phyloP scores from a whole-genome alignment of 306 rosid genomes.

The Acacia melanoxylon region DNA sequence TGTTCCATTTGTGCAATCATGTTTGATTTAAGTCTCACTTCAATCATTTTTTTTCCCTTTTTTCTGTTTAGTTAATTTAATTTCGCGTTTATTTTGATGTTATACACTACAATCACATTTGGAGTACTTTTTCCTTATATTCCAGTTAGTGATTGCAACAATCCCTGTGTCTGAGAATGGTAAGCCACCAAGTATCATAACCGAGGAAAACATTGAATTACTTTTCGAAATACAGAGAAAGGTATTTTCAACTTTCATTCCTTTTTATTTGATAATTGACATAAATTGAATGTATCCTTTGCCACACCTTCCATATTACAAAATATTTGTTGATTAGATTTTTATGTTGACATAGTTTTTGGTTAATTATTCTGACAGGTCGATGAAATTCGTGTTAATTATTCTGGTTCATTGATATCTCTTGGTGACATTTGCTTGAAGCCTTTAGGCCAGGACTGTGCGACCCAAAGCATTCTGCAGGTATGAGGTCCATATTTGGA shows the following conservation, averaged over 20 bases:
- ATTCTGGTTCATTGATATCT: conserved; percentile 69
- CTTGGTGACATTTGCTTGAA: conserved; percentile 87
- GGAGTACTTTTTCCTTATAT: conserved; percentile 27
- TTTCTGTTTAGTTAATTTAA: neutral
- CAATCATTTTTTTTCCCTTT: neutral
- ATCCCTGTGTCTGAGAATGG: conserved; percentile 57
- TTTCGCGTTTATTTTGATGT: neutral
- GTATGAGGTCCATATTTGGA: conserved; percentile 37
- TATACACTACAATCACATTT: conserved; percentile 17
- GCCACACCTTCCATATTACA: conserved; percentile 1
- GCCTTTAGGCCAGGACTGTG: conserved; percentile 95
- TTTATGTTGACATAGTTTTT: neutral
- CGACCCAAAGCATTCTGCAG: conserved; percentile 96
- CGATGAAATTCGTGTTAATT: conserved; percentile 73
- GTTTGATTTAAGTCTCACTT: neutral
- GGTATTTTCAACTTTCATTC: conserved; percentile 51
- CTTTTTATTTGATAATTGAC: conserved; percentile 23
- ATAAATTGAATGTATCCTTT: conserved; percentile 19
- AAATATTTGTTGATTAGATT: conserved; percentile 16
- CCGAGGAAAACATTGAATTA: conserved; percentile 81
- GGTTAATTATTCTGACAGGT: conserved; percentile 51
- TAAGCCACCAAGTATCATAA: conserved; percentile 71
- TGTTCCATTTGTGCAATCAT: conserved; percentile 1
- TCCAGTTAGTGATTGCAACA: conserved; percentile 84
- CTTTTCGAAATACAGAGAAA: conserved; percentile 86